Conservation (phyloP, 805 yeast species). For the Metschnikowia shivogae region DNA sequence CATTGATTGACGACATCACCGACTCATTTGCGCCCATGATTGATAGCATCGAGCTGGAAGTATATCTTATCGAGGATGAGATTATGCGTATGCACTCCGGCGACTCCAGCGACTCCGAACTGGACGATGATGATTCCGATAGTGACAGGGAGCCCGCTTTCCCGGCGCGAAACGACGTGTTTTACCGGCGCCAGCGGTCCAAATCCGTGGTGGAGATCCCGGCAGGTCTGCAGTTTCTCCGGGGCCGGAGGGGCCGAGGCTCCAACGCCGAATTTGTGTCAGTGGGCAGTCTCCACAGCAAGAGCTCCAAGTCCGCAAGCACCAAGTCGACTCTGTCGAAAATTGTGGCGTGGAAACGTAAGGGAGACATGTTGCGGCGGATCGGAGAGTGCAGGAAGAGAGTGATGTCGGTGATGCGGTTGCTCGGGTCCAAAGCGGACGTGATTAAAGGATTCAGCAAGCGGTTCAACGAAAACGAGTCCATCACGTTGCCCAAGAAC, state of each 20-base stretch:
- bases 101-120: constrained; percentile 43
- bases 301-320: constrained; percentile 6
- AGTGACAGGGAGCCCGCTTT: constrained; percentile 20
- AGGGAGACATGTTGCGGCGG: constrained; percentile 91
- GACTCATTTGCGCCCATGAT: constrained; percentile 98
- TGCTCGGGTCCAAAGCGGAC: constrained; percentile 91
- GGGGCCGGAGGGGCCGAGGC: constrained; percentile 12
- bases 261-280: constrained; percentile 13
- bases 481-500: constrained; percentile 3
- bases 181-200: constrained; percentile 33
- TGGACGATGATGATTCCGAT: constrained; percentile 33
- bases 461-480: constrained; percentile 66
- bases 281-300: constrained; percentile 9
- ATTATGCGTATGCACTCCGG: constrained; percentile 83
- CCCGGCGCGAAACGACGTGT: constrained; percentile 20
- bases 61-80: constrained; percentile 89
- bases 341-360: constrained; percentile 67
- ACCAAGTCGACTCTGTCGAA: constrained; percentile 48
- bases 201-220: constrained; percentile 35
- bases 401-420: constrained; percentile 83
- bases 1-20: constrained; percentile 92
- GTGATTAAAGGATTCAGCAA: constrained; percentile 96
- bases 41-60: constrained; percentile 90
- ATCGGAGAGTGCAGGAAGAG: constrained; percentile 94
- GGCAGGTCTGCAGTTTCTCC: constrained; percentile 5